phyloP scores from a whole-genome alignment of 805 yeast genomes.

The Sporopachydermia lactativora region DNA sequence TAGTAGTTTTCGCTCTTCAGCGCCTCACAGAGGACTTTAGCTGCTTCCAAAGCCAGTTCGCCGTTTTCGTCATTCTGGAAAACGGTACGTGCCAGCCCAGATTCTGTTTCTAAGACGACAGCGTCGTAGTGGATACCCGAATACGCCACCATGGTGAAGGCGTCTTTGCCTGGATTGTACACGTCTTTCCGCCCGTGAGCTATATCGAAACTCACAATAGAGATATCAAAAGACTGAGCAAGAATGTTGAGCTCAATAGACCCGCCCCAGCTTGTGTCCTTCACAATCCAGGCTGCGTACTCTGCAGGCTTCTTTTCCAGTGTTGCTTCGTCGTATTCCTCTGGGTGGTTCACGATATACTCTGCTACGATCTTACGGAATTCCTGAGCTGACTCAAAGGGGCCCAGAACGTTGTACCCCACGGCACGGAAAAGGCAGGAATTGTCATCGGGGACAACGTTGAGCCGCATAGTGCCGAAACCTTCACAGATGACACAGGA shows the following conservation, averaged over 20 bases:
- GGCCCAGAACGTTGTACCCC: constrained; percentile 33
- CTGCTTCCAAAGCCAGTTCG: constrained; percentile 22
- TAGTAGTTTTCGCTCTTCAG: constrained; percentile 41
- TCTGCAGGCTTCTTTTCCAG: constrained; percentile 35
- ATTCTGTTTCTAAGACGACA: constrained; percentile 25
- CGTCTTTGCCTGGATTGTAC: constrained; percentile 31
- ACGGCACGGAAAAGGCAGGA: constrained; percentile 64
- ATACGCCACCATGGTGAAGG: constrained; percentile 42
- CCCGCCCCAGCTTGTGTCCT: constrained; percentile 66
- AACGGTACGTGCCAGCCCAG: constrained; percentile 24
- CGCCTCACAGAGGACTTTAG: constrained; percentile 25
- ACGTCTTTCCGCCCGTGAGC: constrained; percentile 42
- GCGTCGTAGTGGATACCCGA: constrained; percentile 68
- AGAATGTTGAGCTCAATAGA: constrained; percentile 62
- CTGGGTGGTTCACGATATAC: constrained; percentile 27
- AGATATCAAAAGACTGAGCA: constrained; percentile 33
- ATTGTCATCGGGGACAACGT: constrained; percentile 62
- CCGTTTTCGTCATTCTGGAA: constrained; percentile 26
- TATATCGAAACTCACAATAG: constrained; percentile 50
- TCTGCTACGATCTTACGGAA: constrained; percentile 39
- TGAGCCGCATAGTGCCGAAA: constrained; percentile 27
- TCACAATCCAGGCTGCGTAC: constrained; percentile 47
- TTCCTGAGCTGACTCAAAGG: constrained; percentile 29
- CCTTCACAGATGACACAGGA: background rate
- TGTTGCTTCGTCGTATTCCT: constrained; percentile 38